phyloP scores from a whole-genome alignment of 2,329 filamentous ascomycete species.

The Hypoxylon sp. region DNA sequence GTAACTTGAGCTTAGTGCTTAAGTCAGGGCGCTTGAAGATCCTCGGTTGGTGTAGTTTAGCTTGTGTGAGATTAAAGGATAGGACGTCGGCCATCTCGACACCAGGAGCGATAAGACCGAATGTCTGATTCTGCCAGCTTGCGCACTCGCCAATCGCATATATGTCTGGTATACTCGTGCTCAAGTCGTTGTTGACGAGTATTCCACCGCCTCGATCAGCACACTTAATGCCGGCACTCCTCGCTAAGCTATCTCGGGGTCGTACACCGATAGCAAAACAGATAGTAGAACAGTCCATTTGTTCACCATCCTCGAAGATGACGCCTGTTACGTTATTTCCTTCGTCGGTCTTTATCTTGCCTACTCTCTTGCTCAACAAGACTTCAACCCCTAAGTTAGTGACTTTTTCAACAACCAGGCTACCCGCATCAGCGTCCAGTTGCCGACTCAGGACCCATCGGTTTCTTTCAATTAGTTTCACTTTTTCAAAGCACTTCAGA shows the following conservation, averaged over 20 bases:
- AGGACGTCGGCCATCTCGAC: constrained; percentile 95
- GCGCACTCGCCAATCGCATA: constrained; percentile 94
- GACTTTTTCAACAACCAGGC: constrained; percentile 86
- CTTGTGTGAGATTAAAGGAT: constrained; percentile 90
- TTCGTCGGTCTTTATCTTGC: constrained; percentile 77
- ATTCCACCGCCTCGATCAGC: constrained; percentile 82
- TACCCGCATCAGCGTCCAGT: constrained; percentile 84
- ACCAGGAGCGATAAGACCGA: constrained; percentile 89
- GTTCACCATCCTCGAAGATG: constrained; percentile 84
- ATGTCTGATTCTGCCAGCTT: constrained; percentile 89
- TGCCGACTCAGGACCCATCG: constrained; percentile 87
- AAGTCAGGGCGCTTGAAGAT: constrained; percentile 86
- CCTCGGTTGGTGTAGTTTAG: constrained; percentile 77
- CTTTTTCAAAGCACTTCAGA: constrained; percentile 78
- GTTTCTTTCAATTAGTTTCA: constrained; percentile 86
- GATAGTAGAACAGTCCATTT: constrained; percentile 82
- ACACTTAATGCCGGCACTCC: constrained; percentile 77
- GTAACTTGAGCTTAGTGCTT: constrained; percentile 90
- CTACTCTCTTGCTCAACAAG: constrained; percentile 81
- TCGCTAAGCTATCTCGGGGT: constrained; percentile 82
- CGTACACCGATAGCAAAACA: constrained; percentile 93
- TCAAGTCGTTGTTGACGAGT: constrained; percentile 75
- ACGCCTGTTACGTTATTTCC: constrained; percentile 80
- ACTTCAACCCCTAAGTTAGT: constrained; percentile 84
- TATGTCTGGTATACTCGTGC: constrained; percentile 79